A percentile compares a stretch with the other conserved stretches of the same genome.
Conservation (phyloP, 2,329 filamentous ascomycete genomes). For the Fusarium foetens region DNA sequence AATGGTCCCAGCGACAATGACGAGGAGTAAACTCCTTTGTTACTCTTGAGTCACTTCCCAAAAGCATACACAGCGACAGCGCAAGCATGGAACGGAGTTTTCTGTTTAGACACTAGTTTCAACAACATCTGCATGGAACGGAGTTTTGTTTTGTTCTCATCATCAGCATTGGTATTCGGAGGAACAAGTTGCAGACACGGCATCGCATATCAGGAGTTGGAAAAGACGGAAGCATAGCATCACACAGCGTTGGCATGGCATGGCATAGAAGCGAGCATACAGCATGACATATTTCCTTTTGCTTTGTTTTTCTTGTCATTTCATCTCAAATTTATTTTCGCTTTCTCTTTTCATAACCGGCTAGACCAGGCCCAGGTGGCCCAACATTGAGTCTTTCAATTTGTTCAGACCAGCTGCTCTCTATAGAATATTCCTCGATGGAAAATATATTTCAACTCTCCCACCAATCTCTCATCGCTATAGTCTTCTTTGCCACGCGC, state of each 20-base stretch:
- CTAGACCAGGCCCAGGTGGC: constrained; percentile 32
- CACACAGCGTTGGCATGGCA: constrained; percentile 21
- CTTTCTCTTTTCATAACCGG: constrained; percentile 11
- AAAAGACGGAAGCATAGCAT: constrained; percentile 17
- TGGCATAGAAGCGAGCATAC: constrained; percentile 18
- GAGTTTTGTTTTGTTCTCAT: constrained; percentile 24
- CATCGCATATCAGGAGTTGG: constrained; percentile 27
- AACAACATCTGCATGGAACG: constrained; percentile 23
- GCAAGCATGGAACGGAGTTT: constrained; percentile 40
- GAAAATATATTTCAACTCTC: constrained; percentile 14
- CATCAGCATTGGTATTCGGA: constrained; percentile 6
- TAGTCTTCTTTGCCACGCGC: neutral
- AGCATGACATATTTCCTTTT: constrained; percentile 26
- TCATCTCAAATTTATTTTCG: neutral
- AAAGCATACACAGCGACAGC: constrained; percentile 22
- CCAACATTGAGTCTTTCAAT: constrained; percentile 8
- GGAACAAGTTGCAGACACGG: neutral
- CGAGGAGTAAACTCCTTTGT: constrained; percentile 41
- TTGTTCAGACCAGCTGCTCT: constrained; percentile 29
- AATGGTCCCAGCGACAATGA: constrained; percentile 52
- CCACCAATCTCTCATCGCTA: neutral
- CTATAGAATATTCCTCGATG: constrained; percentile 26
- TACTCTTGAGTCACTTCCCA: neutral
- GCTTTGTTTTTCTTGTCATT: constrained; percentile 4
- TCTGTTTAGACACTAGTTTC: constrained; percentile 19